Base-by-base conservation (phyloP, 2,329 filamentous ascomycete species). In the Botrytis tulipae region DNA sequence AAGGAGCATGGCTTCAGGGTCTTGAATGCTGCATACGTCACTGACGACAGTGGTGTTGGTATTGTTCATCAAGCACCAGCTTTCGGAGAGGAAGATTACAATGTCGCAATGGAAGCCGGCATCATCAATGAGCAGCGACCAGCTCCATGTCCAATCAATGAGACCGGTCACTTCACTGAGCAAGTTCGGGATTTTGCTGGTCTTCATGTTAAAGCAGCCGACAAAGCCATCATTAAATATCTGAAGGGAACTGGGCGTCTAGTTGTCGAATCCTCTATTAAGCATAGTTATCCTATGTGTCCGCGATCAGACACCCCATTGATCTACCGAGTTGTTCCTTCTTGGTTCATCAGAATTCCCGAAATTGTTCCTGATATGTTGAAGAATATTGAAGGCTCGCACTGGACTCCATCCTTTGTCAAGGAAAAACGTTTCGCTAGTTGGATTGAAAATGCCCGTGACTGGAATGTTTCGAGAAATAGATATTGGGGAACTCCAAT, bases 61-160 rank as follows among this genome's bases (percentile, higher is more conserved):
- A 92, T 98, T 76, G 95, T 98, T 62, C 95, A 98, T 83, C 94
- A 98, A 83, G 89, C 95, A 7, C 95, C 95, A 3, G 94, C 94
- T 1, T 98, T 95, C 80, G 95, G 95, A 88, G 93, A 98, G 83
- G 95, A 98, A 77, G 95, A 98, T 91, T 98, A 97, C 85, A 91
- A 91, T 77, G 90, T 96, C 74, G 93, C 92, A 14, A 82, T 94
- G 75, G 90, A 91, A 73, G 86, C 89, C 63, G 95, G 94, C 60
- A 88, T 97, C 78, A 92, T 98, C 80, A 92, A 83, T 75, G 92
- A 94, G 77, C 88, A 89, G 74, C 90, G 93, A 71, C 86, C 90
- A 51, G 94, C 95, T n/a, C 94, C 95, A 0, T 95, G 97, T 80
- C 95, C 95, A 1, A 91, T 98, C n/a, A 92, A 97, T 79, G 92